phyloP scores from a whole-genome alignment of 2,329 filamentous ascomycete genomes.

The Coccinonectria pachysandricola region DNA sequence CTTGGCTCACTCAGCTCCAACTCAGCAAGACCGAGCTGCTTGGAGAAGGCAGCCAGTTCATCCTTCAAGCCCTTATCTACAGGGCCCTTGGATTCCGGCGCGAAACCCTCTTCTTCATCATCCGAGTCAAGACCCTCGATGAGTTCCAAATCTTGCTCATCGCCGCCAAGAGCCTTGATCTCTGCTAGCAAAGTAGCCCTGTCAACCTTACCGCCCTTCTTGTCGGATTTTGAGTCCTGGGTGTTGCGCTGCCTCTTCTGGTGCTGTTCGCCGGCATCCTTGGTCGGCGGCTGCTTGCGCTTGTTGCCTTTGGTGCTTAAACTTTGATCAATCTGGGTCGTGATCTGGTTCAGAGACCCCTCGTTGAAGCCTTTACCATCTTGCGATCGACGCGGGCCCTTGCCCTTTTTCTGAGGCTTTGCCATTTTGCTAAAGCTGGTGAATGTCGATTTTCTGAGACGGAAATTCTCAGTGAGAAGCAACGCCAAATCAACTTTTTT shows the following conservation, averaged over 20 bases:
- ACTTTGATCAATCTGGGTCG: constrained; percentile 45
- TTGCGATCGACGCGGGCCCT: constrained; percentile 17
- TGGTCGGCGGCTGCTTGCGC: constrained; percentile 32
- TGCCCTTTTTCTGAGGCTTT: constrained; percentile 29
- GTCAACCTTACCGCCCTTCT: constrained; percentile 17
- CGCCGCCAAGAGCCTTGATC: constrained; percentile 54
- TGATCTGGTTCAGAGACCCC: constrained; percentile 40
- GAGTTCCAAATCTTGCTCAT: constrained; percentile 53
- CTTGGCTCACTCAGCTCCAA: constrained; percentile 25
- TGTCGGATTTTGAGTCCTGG: constrained; percentile 12
- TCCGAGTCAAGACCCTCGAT: constrained; percentile 42
- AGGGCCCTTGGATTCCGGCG: constrained; percentile 21
- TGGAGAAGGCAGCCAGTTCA: constrained; percentile 28
- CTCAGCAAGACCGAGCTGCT: constrained; percentile 28
- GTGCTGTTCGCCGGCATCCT: constrained; percentile 22
- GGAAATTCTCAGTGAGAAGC: constrained; percentile 11
- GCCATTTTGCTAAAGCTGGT: constrained; percentile 16
- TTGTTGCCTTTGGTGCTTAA: constrained; percentile 34
- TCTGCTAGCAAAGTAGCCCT: constrained; percentile 45
- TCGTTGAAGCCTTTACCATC: constrained; percentile 32
- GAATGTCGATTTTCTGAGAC: constrained; percentile 8
- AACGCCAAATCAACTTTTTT: constrained; percentile 17
- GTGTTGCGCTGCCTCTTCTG: constrained; percentile 29
- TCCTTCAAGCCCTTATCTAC: constrained; percentile 32
- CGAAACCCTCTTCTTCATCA: constrained; percentile 26